These are phyloP conservation scores for Globisporangium carolinianum DNA, from an alignment of 352 stramenopile genomes.

Conservation along the genomic window DNA sequence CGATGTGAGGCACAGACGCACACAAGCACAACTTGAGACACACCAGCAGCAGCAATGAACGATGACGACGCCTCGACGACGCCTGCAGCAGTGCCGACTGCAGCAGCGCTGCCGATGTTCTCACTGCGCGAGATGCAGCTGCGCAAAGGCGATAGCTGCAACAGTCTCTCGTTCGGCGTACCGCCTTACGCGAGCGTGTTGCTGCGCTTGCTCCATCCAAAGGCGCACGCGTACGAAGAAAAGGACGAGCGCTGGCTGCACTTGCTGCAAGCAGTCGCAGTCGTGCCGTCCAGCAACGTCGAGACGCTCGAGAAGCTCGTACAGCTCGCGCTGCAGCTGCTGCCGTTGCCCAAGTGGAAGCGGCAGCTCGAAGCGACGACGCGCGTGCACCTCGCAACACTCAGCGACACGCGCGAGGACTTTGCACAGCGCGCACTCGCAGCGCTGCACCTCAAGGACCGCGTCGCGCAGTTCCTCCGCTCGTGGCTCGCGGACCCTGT, in stretches of 20 bases:
- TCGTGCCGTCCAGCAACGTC: slow-evolving; percentile 53
- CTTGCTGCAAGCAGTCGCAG: slow-evolving; percentile 49
- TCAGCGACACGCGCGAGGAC: slow-evolving; percentile 11
- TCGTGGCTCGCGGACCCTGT: slow-evolving; percentile 65
- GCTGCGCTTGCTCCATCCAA: slow-evolving; percentile 39
- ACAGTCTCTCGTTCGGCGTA: slow-evolving; percentile 45
- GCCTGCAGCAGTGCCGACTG: neutral
- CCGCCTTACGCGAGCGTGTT: slow-evolving; percentile 46
- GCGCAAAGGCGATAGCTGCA: slow-evolving; percentile 48
- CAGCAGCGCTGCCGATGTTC: slow-evolving; percentile 35
- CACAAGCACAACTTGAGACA: too few relatives aligned
- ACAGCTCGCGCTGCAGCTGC: slow-evolving; percentile 39
- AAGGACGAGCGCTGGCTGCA: slow-evolving; percentile 65
- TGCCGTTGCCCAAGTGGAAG: slow-evolving; percentile 25
- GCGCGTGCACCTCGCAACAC: slow-evolving; percentile 20
- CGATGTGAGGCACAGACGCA: too few relatives aligned
- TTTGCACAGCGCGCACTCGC: slow-evolving; percentile 32
- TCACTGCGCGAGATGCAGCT: slow-evolving; percentile 38
- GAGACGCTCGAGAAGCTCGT: slow-evolving; percentile 43
- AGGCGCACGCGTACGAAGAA: slow-evolving; percentile 46
- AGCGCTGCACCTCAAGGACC: slow-evolving; percentile 60
- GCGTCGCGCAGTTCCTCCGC: slow-evolving; percentile 56
- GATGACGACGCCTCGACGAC: neutral
- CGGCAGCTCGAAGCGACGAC: slow-evolving; percentile 20
- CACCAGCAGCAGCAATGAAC: neutral